Evolutionary conservation across 2,329 filamentous ascomycete genomes (phyloP).

Genomic region (Claviceps quebecensis): DNA sequence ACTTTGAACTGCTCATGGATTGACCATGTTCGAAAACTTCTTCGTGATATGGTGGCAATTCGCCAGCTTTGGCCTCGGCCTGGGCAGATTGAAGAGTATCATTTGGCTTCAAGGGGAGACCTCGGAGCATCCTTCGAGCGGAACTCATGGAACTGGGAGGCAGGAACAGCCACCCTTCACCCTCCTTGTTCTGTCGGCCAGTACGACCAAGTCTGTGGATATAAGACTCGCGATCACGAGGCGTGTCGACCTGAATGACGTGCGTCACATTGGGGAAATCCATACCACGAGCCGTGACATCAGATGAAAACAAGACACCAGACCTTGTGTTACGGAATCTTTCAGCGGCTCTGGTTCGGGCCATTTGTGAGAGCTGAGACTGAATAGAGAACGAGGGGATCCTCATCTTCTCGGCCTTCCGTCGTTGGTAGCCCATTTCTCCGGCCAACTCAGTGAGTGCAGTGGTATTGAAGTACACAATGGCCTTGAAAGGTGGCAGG

Average conservation of each 20-base stretch:
- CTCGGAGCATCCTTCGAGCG: conserved; percentile 36
- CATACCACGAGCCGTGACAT: conserved; percentile 72
- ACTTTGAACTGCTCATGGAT: conserved; percentile 19
- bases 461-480: conserved; percentile 79
- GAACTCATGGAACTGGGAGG: conserved; percentile 36
- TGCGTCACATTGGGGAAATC: conserved; percentile 72
- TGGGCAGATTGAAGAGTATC: conserved; percentile 34
- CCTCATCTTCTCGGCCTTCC: conserved; percentile 24
- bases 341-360: conserved; percentile 58
- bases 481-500: conserved; percentile 73
- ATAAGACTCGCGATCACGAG: conserved; percentile 53
- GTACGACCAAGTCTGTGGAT: conserved; percentile 69
- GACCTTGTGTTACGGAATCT: conserved; percentile 50
- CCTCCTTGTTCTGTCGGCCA: conserved; percentile 58
- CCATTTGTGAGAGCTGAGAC: conserved; percentile 55
- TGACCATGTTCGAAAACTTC: conserved; percentile 28
- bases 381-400: conserved; percentile 50
- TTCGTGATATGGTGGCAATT: conserved; percentile 31
- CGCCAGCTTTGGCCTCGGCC: conserved; percentile 35
- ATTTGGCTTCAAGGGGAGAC: conserved; percentile 47
- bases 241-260: conserved; percentile 58
- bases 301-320: conserved; percentile 61
- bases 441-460: conserved; percentile 53
- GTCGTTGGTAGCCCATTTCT: conserved; percentile 31
- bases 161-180: conserved; percentile 56